phyloP scores from a whole-genome alignment of 129 eudicot genomes.

The Chrysanthemum lavandulifolium region DNA sequence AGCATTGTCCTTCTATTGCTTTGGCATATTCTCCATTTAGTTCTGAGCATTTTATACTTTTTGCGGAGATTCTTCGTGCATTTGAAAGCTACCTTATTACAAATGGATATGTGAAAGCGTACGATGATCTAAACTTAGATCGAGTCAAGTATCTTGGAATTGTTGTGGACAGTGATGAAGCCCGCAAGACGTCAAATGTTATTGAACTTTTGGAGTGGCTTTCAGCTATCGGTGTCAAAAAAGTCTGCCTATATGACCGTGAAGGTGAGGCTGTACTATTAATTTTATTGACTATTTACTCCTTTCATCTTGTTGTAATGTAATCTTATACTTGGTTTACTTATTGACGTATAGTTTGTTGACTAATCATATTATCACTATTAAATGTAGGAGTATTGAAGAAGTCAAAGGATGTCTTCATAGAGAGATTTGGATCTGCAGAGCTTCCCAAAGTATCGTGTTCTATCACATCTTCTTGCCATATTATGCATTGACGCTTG shows the following conservation, averaged over 20 bases:
- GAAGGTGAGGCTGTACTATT: conserved; percentile 52
- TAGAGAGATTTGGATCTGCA: conserved; percentile 38
- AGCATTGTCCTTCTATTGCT: conserved; percentile 38
- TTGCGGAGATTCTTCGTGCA: conserved; percentile 33
- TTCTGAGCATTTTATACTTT: conserved; percentile 50
- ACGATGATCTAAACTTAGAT: conserved; percentile 45
- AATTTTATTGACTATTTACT: not conserved
- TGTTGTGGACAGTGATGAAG: conserved; percentile 88
- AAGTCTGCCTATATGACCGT: conserved; percentile 71
- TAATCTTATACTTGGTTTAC: not conserved
- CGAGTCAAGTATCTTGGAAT: conserved; percentile 68
- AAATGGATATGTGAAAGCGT: conserved; percentile 43
- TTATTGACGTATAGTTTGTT: conserved; percentile 1
- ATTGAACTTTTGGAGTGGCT: conserved; percentile 69
- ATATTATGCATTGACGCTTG: not conserved
- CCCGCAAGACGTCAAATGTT: conserved; percentile 54
- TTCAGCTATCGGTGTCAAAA: conserved; percentile 58
- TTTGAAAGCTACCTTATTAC: conserved; percentile 70
- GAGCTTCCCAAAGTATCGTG: conserved; percentile 41
- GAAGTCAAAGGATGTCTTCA: conserved; percentile 55
- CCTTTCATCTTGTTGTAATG: not conserved
- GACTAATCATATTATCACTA: conserved; percentile 9
- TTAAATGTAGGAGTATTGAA: conserved; percentile 66
- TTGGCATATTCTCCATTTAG: conserved; percentile 59
- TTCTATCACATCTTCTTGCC: conserved; percentile 20